Percentiles rank a stretch among this genome's conserved stretches.
Evolutionary conservation across 2,329 filamentous ascomycete genomes (phyloP).

Genomic region (Sphaerulina musiva): DNA sequence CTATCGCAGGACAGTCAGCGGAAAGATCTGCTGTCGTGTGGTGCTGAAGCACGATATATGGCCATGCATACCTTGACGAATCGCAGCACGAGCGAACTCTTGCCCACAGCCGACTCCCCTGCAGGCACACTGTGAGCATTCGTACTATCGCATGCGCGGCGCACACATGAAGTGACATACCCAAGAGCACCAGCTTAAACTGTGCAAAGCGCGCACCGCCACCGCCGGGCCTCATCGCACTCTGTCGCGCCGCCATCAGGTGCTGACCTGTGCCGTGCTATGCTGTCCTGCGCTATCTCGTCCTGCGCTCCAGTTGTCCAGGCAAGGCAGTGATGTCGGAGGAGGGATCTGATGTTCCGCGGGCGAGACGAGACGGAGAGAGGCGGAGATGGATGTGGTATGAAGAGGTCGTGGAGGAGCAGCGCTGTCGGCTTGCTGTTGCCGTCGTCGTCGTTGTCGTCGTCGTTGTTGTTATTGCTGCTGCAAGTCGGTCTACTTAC

Average conservation of each 20-base stretch:
- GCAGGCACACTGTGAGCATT: constrained; percentile 19
- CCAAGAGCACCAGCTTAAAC: constrained; percentile 96
- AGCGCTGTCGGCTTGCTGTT: not conserved
- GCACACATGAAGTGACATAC: constrained; percentile 45
- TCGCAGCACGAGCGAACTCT: constrained; percentile 96
- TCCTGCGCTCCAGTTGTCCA: not conserved
- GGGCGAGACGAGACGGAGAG: not conserved
- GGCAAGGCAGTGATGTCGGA: no score
- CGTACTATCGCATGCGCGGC: constrained; percentile 33
- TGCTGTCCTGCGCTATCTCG: not conserved
- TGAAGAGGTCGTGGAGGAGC: not conserved
- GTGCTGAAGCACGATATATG: not conserved
- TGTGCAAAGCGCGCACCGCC: constrained; percentile 79
- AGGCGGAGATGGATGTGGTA: not conserved
- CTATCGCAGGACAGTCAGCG: constrained; percentile 42
- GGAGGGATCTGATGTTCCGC: no score
- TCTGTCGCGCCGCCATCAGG: constrained; percentile 77
- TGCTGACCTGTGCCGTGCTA: constrained; percentile 6
- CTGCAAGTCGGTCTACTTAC: no score
- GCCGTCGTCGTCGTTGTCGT: not conserved
- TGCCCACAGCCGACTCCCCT: constrained; percentile 99
- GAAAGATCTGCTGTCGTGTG: not conserved
- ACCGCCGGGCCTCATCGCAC: constrained; percentile 51
- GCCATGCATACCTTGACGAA: constrained; percentile 77
- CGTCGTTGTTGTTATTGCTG: no score